These are phyloP conservation scores for Theobroma cacao DNA, from an alignment of 345 rosid species.

Conservation along the genomic window DNA sequence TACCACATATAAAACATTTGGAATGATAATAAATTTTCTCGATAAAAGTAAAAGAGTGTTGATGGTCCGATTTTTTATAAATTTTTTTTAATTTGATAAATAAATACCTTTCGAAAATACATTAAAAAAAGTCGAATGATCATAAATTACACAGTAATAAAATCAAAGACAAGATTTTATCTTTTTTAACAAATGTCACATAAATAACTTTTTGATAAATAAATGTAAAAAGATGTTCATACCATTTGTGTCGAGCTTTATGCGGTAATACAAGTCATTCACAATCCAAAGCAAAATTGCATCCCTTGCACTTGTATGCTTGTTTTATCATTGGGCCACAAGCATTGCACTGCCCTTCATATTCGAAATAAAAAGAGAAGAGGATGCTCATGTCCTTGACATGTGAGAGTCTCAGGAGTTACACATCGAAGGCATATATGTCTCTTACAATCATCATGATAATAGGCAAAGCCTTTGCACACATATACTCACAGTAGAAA, in stretches of 20 bases:
- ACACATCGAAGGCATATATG: neutral
- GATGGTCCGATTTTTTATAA: neutral
- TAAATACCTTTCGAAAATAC: neutral
- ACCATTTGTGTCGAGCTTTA: neutral
- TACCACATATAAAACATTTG: neutral
- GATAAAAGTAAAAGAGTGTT: neutral
- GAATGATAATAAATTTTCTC: neutral
- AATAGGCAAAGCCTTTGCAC: neutral
- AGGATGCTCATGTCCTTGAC: neutral
- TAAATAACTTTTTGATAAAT: neutral
- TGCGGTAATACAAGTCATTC: neutral
- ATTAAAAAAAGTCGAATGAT: neutral
- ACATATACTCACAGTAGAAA: accelerated
- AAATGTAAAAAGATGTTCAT: neutral
- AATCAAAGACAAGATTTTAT: neutral
- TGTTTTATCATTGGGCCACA: accelerated
- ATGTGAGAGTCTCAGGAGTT: neutral
- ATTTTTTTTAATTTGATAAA: neutral
- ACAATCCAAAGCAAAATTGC: neutral
- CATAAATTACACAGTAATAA: neutral
- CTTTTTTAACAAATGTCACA: neutral
- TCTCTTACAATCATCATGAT: accelerated
- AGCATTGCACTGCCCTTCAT: neutral
- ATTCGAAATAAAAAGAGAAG: neutral
- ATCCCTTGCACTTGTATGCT: neutral